Conservation (phyloP, 116 monocot genomes). For the Posidonia oceanica region DNA sequence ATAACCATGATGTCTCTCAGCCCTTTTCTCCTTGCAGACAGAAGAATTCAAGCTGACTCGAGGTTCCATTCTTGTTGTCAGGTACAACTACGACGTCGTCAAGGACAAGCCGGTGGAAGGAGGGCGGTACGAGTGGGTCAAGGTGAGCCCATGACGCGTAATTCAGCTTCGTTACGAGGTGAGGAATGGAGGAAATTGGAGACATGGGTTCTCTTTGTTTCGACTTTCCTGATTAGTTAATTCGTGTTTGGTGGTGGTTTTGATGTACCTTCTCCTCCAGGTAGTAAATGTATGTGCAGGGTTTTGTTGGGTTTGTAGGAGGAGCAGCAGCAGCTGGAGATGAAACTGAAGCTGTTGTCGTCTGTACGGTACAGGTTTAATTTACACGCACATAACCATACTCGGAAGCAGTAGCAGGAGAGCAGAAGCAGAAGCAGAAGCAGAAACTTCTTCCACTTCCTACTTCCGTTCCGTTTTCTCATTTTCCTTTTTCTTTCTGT, state of each 20-base stretch:
- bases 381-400: constrained; percentile 1
- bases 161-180: not conserved
- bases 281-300: not conserved
- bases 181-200: not conserved
- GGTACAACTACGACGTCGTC: constrained; percentile 44
- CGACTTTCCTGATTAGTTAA: not conserved
- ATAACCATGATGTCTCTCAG: not conserved
- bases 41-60: not conserved
- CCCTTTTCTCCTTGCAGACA: not conserved
- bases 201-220: not conserved
- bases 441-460: not conserved
- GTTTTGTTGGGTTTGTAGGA: not conserved
- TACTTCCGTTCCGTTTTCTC: not conserved
- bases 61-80: not conserved
- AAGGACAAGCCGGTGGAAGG: constrained; percentile 29
- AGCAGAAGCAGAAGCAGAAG: not conserved
- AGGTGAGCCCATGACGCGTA: constrained; percentile 13
- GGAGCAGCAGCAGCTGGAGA: not conserved
- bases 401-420: not conserved
- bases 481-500: not conserved
- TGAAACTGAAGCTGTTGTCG: not conserved
- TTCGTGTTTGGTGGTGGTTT: no score
- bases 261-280: not conserved
- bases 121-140: constrained; percentile 36
- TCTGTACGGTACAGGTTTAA: not conserved